Evolutionary conservation across 2,329 filamentous ascomycete species (phyloP), one percentile per base, ranked within the genome.

Genomic region (Emmonsia crescens): DNA sequence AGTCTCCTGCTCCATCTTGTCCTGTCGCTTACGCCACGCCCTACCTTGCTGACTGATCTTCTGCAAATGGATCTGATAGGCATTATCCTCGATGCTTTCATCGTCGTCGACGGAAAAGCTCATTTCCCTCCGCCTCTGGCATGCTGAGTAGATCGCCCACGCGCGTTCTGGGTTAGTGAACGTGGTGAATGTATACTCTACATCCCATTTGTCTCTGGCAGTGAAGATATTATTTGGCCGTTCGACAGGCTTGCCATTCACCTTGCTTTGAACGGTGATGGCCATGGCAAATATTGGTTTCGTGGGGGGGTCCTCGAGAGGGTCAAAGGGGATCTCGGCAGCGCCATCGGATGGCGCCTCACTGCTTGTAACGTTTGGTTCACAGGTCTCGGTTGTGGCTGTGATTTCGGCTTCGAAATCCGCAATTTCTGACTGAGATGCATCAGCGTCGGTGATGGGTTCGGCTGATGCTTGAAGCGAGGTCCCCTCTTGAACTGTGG

Each of bases 151-250:
- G 29, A 88, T 72, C 0, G 61, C 73, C 63, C 72, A 73, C 1
- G 82, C 83, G 10, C 78, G 75, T 0, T 71, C 64, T 1, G 65
- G 49, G 2, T 73, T 65, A 0, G 74, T 59, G 1, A 91, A 77
- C 65, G 92, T 88, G 54, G 82, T 80, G 56, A 96, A 76, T 42
- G 85, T 81, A 74, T 96, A 96, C 67, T 94, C 85, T n/a, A 96
- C 78, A 0, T 76, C 73, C 92, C 92, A 96, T 8, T 76, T 69
- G 65, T 85, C 80, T 0, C 68, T 24, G 16, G 68, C 38, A 0
- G 59, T 73, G 54, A 87, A 71, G 0, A 78, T 67, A 1, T 74
- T 67, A 1, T 74, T 65, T 0, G 91, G 89, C 2, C 91, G 85
- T 0, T 77, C 70, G 0, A 90, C 83, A 60, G 82, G 81, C 14